Percentiles rank a stretch among this genome's conserved stretches.
These are phyloP conservation scores for Fusarium oxysporum DNA, from an alignment of 2,329 filamentous ascomycete species.

Conservation along the genomic window DNA sequence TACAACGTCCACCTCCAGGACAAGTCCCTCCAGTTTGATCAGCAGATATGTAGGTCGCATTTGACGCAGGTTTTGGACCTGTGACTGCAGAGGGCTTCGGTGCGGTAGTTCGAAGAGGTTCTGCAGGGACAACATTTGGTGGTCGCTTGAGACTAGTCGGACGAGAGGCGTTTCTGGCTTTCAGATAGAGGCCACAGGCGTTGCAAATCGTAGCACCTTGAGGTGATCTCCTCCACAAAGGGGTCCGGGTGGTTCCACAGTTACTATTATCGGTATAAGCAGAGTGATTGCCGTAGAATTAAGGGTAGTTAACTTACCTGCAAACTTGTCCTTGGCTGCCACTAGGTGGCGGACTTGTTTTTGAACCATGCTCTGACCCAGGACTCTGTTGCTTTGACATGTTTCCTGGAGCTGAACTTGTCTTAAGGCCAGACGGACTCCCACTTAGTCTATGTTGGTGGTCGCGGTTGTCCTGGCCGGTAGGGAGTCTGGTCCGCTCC, in stretches of 20 bases:
- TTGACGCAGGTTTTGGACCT: slow-evolving; percentile 55
- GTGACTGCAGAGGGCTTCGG: slow-evolving; percentile 53
- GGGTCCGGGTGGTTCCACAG: slow-evolving; percentile 92
- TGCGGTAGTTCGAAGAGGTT: slow-evolving; percentile 56
- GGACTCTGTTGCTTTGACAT: slow-evolving; percentile 49
- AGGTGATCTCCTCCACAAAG: slow-evolving; percentile 92
- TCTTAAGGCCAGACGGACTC: slow-evolving; percentile 43
- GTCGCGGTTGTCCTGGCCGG: slow-evolving; percentile 38
- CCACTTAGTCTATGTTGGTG: slow-evolving; percentile 40
- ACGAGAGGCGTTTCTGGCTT: slow-evolving; percentile 90
- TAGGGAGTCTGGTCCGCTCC: slow-evolving; percentile 40
- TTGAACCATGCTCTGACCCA: slow-evolving; percentile 38
- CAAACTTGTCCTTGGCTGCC: slow-evolving; percentile 67
- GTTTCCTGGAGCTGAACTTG: slow-evolving; percentile 41
- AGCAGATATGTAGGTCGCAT: slow-evolving; percentile 78
- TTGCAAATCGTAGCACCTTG: slow-evolving; percentile 97
- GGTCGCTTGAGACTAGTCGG: slow-evolving; percentile 91
- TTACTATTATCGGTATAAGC: slow-evolving; percentile 70
- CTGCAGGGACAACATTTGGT: slow-evolving; percentile 61
- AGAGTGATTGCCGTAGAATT: background rate
- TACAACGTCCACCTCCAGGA: slow-evolving; percentile 93
- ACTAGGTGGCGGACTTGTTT: slow-evolving; percentile 35
- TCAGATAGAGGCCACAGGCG: slow-evolving; percentile 93
- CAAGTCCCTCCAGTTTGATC: slow-evolving; percentile 89
- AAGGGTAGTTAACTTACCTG: slow-evolving; percentile 65